These are phyloP conservation scores for Ascomycota sp. DNA, from an alignment of 2,329 filamentous ascomycete species.

Conservation along the genomic window DNA sequence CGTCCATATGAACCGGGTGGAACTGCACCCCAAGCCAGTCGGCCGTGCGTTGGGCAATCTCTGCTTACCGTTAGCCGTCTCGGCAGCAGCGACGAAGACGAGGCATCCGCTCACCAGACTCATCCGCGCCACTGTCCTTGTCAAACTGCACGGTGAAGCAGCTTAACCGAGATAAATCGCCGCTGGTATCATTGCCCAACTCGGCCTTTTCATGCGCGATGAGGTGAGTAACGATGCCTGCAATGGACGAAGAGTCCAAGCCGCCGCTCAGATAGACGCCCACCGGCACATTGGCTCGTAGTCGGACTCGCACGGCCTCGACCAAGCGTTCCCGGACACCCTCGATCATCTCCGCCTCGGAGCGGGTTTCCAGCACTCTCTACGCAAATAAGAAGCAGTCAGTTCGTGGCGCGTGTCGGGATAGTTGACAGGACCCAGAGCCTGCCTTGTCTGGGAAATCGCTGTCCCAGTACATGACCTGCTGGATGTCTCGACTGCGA, in stretches of 20 bases:
- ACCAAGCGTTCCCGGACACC: slow-evolving; percentile 25
- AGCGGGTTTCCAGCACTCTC: too few relatives aligned
- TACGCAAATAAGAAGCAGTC: too few relatives aligned
- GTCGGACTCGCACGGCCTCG: slow-evolving; percentile 27
- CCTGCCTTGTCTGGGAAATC: too few relatives aligned
- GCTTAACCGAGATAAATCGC: slow-evolving; percentile 5
- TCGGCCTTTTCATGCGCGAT: slow-evolving; percentile 21
- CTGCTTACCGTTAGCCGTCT: slow-evolving; percentile 4
- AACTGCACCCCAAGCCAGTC: slow-evolving; percentile 12
- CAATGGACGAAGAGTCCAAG: slow-evolving; percentile 32
- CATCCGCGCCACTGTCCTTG: slow-evolving; percentile 21
- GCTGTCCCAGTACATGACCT: too few relatives aligned
- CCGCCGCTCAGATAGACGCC: slow-evolving; percentile 34
- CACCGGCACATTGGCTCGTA: slow-evolving; percentile 33
- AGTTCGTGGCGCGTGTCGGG: too few relatives aligned
- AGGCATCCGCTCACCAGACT: slow-evolving; percentile 10
- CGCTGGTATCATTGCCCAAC: slow-evolving; percentile 16
- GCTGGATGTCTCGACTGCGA: too few relatives aligned
- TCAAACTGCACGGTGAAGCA: slow-evolving; percentile 31
- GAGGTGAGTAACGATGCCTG: slow-evolving; percentile 31
- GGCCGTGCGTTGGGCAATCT: slow-evolving; percentile 12
- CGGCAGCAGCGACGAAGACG: not conserved
- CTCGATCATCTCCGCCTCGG: slow-evolving; percentile 20
- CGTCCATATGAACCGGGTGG: slow-evolving; percentile 8
- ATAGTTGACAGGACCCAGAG: too few relatives aligned